These are phyloP conservation scores for Rhizophagus clarus DNA, from an alignment of 192 early-diverging fungal species.

Conservation along the genomic window DNA sequence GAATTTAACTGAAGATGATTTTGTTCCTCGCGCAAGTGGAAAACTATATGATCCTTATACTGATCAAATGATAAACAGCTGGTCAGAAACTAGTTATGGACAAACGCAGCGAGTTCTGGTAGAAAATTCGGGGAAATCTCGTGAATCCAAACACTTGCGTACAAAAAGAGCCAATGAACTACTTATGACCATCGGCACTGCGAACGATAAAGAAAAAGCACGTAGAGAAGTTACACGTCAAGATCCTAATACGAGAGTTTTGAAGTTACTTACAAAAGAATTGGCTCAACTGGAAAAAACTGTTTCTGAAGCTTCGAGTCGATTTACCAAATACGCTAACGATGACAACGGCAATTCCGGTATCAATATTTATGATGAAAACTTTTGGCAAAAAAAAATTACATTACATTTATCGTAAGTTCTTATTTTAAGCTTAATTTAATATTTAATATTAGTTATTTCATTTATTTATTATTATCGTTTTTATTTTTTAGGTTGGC, in stretches of 20 bases:
- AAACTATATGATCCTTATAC: constrained; percentile 22
- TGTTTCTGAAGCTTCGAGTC: not conserved
- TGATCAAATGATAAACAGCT: not conserved
- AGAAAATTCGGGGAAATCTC: not conserved
- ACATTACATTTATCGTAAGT: constrained; percentile 9
- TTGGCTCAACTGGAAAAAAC: not conserved
- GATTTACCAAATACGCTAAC: not conserved
- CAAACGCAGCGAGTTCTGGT: not conserved
- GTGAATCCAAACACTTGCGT: not conserved
- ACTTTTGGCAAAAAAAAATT: constrained; percentile 19
- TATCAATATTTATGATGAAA: constrained; percentile 5
- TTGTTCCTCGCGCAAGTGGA: constrained; percentile 3
- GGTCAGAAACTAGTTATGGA: not conserved
- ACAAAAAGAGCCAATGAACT: not conserved
- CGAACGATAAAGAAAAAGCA: not conserved
- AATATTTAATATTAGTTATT: not conserved
- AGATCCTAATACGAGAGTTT: not conserved
- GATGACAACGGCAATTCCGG: not conserved
- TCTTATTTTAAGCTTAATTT: not conserved
- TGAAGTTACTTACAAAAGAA: constrained; percentile 7
- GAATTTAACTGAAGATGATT: not conserved
- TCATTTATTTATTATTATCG: not conserved
- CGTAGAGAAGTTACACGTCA: too few relatives aligned
- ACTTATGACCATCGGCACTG: too few relatives aligned
- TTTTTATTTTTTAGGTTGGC: constrained; percentile 37